Evolutionary conservation across 129 eudicot species (phyloP), one percentile per base, ranked within the genome.

Genomic region (Smallanthus sonchifolius): DNA sequence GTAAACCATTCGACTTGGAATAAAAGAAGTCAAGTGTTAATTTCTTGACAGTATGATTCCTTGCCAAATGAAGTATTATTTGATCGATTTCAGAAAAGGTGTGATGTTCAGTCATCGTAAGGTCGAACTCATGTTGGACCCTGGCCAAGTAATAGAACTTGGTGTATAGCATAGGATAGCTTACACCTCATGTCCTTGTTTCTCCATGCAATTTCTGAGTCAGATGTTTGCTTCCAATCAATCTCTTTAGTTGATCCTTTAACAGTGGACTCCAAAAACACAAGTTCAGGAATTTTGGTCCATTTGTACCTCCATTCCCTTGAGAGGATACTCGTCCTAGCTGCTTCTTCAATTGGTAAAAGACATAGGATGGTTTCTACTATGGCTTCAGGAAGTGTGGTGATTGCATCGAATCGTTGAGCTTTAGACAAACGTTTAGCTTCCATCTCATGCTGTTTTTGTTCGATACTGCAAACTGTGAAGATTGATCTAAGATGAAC

Each of bases 241-340:
- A 35, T n/a, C 59, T 7, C 1, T 3, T 7, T 3, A 24, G 0
- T 28, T 6, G 1, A 59, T 45, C n/a, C 16, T 14, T n/a, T 6
- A 20, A 2, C 24, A 4, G 4, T 5, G n/a, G 7, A 49, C 19
- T 16, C 0, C 5, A 1, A 49, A 49, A 63, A 55, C 36, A 8
- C 36, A 8, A 55, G 62, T 20, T 55, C 20, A 24, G 62, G 62
- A 19, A 55, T 9, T 55, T 55, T 17, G 62, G 62, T 55, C 62
- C 62, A 55, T 20, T 24, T 55, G 6, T 78, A 48, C 38, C 71
- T 70, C 77, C 82, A 78, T 24, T 67, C 45, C 57, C 19, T 67
- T 10, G 73, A 67, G 38, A 67, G 51, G 19, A 44, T 67, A 10
- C 73, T 67, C 0, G 73, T 42, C 56, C 73, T 67, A 15, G 54